Evolutionary conservation across 148 eudicot genomes (phyloP).

Genomic region (Dianthus caryophyllus): DNA sequence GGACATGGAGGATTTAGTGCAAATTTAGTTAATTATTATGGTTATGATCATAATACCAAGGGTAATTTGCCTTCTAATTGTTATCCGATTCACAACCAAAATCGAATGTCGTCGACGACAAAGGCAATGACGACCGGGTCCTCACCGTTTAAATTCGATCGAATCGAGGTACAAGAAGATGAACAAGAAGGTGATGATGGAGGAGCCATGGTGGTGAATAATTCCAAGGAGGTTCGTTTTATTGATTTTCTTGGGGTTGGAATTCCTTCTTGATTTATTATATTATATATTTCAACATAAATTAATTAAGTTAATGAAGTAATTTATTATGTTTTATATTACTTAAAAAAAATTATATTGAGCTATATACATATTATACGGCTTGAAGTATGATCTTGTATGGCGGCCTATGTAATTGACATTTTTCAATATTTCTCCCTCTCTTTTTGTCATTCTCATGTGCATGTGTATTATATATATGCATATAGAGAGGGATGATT

Average conservation of each 20-base stretch:
- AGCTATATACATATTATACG: neutral
- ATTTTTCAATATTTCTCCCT: neutral
- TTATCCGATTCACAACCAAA: neutral
- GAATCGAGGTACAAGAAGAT: constrained; percentile 4
- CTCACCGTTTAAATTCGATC: constrained; percentile 12
- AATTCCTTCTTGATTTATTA: constrained; percentile 39
- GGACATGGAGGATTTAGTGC: constrained; percentile 10
- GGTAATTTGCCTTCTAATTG: neutral
- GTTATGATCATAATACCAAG: constrained; percentile 11
- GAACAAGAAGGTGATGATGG: constrained; percentile 14
- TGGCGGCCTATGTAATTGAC: neutral
- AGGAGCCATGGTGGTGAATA: neutral
- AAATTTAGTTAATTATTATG: constrained; percentile 10
- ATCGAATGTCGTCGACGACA: neutral
- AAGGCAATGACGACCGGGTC: neutral
- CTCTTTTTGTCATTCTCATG: constrained; percentile 22
- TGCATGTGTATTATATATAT: constrained; percentile 18
- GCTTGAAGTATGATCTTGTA: neutral
- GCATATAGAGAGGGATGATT: constrained; percentile 23
- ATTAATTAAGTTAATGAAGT: neutral
- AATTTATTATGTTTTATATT: constrained; percentile 2
- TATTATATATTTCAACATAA: no score
- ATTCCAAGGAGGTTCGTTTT: constrained; percentile 44
- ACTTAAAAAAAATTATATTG: neutral
- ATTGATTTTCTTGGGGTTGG: constrained; percentile 94